These are phyloP conservation scores for Nakataea oryzae DNA, from an alignment of 2,329 filamentous ascomycete genomes.

Conservation along the genomic window DNA sequence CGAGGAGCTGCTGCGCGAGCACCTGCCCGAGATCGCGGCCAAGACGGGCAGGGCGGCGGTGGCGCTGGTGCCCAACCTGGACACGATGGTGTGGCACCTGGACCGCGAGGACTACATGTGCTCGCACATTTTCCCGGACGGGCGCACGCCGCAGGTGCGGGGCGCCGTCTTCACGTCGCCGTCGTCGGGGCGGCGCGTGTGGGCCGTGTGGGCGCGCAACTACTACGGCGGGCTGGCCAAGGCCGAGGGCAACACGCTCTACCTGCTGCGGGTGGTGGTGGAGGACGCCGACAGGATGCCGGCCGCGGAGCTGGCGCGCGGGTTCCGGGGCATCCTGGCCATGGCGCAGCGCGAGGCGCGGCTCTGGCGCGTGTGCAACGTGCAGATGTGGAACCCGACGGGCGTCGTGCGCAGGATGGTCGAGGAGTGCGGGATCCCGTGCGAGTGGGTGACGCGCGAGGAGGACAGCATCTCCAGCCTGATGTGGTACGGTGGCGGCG, in stretches of 20 bases:
- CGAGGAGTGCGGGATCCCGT: conserved; percentile 33
- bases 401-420: conserved; percentile 37
- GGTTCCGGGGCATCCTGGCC: conserved; percentile 52
- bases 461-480: conserved; percentile 59
- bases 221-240: conserved; percentile 47
- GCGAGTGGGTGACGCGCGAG: conserved; percentile 45
- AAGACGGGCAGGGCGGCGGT: conserved; percentile 33
- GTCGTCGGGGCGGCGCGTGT: conserved; percentile 45
- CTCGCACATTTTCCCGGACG: conserved; percentile 41
- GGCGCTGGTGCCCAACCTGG: conserved; percentile 57
- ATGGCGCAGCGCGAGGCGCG: conserved; percentile 61
- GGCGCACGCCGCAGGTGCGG: conserved; percentile 45
- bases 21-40: conserved; percentile 23
- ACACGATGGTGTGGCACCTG: conserved; percentile 67
- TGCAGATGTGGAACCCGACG: conserved; percentile 79
- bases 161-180: conserved; percentile 58
- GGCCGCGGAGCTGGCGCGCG: conserved; percentile 33
- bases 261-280: conserved; percentile 59
- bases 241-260: conserved; percentile 53
- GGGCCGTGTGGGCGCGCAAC: conserved; percentile 62
- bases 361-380: conserved; percentile 57
- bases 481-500: conserved; percentile 54
- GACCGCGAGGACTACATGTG: conserved; percentile 72
- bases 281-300: conserved; percentile 28
- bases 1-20: conserved; percentile 46